Conservation (phyloP, 164 flowering plant genomes). For the Houttuynia cordata region DNA sequence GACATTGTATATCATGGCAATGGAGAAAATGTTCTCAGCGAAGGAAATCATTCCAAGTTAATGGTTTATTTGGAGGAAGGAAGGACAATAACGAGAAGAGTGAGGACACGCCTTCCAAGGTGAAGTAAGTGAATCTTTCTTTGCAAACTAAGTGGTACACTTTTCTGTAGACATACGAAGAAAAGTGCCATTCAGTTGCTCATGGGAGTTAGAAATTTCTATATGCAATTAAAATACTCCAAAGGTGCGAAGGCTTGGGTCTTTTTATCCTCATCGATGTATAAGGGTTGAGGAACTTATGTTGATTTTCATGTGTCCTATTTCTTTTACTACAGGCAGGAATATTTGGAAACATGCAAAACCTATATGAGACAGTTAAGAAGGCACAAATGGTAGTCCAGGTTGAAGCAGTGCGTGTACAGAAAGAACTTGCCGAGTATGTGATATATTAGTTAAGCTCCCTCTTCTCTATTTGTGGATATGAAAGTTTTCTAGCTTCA, state of each 20-base stretch:
- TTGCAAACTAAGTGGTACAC: neutral
- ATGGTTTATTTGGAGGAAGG: slow-evolving; percentile 70
- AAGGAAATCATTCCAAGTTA: slow-evolving; percentile 22
- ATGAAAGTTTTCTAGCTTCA: neutral
- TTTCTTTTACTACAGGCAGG: slow-evolving; percentile 46
- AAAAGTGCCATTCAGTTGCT: neutral
- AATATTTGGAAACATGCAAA: slow-evolving; percentile 81
- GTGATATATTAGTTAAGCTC: slow-evolving; percentile 8
- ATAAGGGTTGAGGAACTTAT: too few species aligned
- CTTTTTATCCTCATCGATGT: neutral
- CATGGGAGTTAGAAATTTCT: neutral
- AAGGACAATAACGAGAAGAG: slow-evolving; percentile 51
- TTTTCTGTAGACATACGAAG: neutral
- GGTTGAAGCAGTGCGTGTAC: slow-evolving; percentile 94
- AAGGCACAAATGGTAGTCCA: slow-evolving; percentile 96
- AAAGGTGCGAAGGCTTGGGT: neutral
- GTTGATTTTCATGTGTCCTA: too few species aligned
- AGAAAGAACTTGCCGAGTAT: slow-evolving; percentile 92
- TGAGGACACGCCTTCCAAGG: slow-evolving; percentile 56
- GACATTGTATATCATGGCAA: slow-evolving; percentile 13
- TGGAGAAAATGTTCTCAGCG: slow-evolving; percentile 7
- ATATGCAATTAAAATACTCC: neutral
- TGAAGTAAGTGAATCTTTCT: slow-evolving; percentile 7
- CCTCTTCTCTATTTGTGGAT: neutral
- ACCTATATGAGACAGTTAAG: slow-evolving; percentile 80